Evolutionary conservation across 441 rosid species (phyloP).

Genomic region (Hura crepitans): DNA sequence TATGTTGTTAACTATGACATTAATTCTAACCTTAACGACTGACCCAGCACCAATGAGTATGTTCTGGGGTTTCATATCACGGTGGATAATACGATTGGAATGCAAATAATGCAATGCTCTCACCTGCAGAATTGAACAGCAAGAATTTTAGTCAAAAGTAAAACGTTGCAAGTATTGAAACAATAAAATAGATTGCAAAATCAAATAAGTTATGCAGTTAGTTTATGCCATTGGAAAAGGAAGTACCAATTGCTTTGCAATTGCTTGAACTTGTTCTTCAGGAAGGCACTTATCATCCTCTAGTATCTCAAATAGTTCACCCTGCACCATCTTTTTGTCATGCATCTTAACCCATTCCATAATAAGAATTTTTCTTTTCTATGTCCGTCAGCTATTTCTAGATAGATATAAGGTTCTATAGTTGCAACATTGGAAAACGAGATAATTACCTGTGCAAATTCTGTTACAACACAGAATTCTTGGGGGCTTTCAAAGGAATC

Average conservation of each 20-base stretch:
- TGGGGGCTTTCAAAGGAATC: constrained; percentile 93
- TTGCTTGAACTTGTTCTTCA: constrained; percentile 96
- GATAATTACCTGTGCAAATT: constrained; percentile 76
- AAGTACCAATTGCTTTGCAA: constrained; percentile 92
- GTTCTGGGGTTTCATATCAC: constrained; percentile 99
- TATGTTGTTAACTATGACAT: neutral
- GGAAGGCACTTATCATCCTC: constrained; percentile 98
- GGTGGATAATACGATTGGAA: constrained; percentile 95
- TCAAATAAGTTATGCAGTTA: constrained; percentile 5
- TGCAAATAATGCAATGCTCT: constrained; percentile 92
- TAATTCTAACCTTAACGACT: constrained; percentile 68
- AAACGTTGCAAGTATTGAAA: constrained; percentile 1
- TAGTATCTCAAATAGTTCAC: constrained; percentile 91
- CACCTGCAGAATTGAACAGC: constrained; percentile 45
- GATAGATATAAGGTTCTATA: neutral
- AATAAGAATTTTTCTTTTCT: neutral
- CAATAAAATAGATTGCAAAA: neutral
- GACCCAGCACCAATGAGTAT: constrained; percentile 94
- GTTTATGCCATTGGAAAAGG: neutral
- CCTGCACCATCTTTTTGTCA: constrained; percentile 42
- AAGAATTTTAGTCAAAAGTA: constrained; percentile 7
- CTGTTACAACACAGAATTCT: constrained; percentile 97
- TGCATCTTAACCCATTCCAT: neutral
- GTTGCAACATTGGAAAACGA: constrained; percentile 12
- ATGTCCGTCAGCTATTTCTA: neutral